Evolutionary conservation across 1,284 basidiomycete species (phyloP), one percentile per base, ranked within the genome.

Genomic region (Athelia psychrophila): DNA sequence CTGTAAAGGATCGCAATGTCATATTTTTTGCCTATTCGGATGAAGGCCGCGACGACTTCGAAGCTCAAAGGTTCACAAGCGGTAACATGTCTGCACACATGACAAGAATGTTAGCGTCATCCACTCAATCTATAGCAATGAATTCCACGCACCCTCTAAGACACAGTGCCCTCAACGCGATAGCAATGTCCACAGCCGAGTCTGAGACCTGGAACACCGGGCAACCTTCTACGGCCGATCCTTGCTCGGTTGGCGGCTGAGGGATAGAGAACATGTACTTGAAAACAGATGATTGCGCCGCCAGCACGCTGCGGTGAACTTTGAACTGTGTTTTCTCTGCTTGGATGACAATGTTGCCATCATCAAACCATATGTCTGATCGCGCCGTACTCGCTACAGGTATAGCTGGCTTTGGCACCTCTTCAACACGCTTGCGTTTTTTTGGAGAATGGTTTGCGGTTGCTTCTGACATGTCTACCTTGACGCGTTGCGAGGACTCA

Each of bases 81-180:
- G 22, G 12, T 20, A 44, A 22, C 10, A 44, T 44, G 20, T 22
- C 20, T 13, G 42, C 22, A 12, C 10, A 12, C 12, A n/a, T 20
- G 22, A 10, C 10, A 20, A 22, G 10, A 13, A 20, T n/a, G n/a
- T n/a, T n/a, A n/a, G n/a, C n/a, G 10, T n/a, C n/a, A n/a, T n/a
- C n/a, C n/a, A n/a, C n/a, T n/a, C n/a, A n/a, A n/a, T n/a, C 12
- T n/a, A n/a, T n/a, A n/a, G n/a, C n/a, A n/a, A n/a, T n/a, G 12
- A n/a, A n/a, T n/a, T n/a, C n/a, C 51, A 64, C 64, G 36, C 53
- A 65, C 62, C 60, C n/a, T n/a, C n/a, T n/a, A 42, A 42, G 40
- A 48, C 64, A 63, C 47, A 63, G 25, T 0, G 64, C 61, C 35
- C 56, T 59, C 47, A 63, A 63, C 58, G 25, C 64, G 66, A 53